phyloP scores from a whole-genome alignment of 192 early-diverging fungal genomes.

The Spinellus fusiger region DNA sequence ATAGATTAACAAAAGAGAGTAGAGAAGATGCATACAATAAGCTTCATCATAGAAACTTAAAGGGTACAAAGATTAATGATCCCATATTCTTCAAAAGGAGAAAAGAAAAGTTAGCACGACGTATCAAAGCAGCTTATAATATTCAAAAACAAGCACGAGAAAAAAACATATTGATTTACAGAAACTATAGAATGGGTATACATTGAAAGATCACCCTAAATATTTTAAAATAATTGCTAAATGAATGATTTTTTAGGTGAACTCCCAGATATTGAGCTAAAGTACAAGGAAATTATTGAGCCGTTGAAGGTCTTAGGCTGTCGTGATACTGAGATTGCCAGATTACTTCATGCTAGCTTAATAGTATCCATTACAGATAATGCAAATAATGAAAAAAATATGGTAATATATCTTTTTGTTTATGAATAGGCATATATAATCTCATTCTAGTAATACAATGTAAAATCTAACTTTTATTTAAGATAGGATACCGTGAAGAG shows the following conservation, averaged over 20 bases:
- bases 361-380: conserved; percentile 32
- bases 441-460: too few species aligned
- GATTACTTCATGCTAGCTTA: conserved; percentile 36
- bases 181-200: conserved; percentile 52
- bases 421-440: background rate
- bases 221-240: background rate
- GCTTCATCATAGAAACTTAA: too few species aligned
- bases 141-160: conserved; percentile 41
- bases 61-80: background rate
- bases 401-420: conserved; percentile 18
- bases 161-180: conserved; percentile 50
- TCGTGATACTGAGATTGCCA: conserved; percentile 56
- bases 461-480: background rate
- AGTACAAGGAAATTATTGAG: conserved; percentile 54
- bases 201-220: background rate
- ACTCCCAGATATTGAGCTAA: conserved; percentile 76
- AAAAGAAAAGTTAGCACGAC: conserved; percentile 37
- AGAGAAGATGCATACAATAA: too few species aligned
- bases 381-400: conserved; percentile 18
- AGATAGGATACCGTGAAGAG: conserved; percentile 16
- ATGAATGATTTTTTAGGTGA: conserved; percentile 41
- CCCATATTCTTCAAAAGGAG: conserved; percentile 35
- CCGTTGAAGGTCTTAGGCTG: conserved; percentile 56
- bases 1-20: too few species aligned
- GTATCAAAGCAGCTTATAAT: conserved; percentile 13